Evolutionary conservation across 192 early-diverging fungal species (phyloP).

Genomic region (Backusella luteola): DNA sequence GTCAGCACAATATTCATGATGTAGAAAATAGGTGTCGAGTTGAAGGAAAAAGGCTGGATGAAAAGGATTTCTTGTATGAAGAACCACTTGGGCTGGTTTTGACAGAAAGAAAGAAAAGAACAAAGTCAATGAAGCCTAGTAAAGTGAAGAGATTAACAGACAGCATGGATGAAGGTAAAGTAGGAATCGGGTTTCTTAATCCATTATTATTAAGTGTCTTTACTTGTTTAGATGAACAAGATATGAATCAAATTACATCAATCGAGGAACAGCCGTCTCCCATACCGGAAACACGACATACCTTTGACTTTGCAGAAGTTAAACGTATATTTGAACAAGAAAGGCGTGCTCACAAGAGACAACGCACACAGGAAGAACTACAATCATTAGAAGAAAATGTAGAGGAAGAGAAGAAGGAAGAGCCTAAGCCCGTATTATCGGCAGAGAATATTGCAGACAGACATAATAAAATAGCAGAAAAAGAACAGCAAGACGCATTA

Average conservation of each 20-base stretch:
- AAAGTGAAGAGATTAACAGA: slow-evolving; percentile 17
- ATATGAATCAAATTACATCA: no score
- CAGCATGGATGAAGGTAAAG: neutral
- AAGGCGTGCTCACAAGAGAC: neutral
- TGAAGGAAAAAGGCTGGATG: slow-evolving; percentile 10
- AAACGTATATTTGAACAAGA: neutral
- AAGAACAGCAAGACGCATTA: neutral
- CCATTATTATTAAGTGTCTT: neutral
- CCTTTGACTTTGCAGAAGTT: neutral
- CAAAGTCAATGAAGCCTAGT: slow-evolving; percentile 38
- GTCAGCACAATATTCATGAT: neutral
- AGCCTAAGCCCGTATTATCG: neutral
- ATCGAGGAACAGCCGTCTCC: neutral
- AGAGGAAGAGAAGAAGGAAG: neutral
- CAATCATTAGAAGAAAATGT: neutral
- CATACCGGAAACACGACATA: neutral
- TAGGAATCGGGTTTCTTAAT: neutral
- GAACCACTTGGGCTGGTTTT: slow-evolving; percentile 10
- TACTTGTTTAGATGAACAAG: neutral
- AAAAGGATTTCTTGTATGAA: slow-evolving; percentile 24
- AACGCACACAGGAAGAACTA: neutral
- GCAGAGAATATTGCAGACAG: neutral
- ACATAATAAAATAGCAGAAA: neutral
- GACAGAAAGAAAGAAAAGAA: slow-evolving; percentile 3
- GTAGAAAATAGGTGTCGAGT: slow-evolving; percentile 13